Evolutionary conservation across 2,329 filamentous ascomycete genomes (phyloP).

Genomic region (Geosmithia flava): DNA sequence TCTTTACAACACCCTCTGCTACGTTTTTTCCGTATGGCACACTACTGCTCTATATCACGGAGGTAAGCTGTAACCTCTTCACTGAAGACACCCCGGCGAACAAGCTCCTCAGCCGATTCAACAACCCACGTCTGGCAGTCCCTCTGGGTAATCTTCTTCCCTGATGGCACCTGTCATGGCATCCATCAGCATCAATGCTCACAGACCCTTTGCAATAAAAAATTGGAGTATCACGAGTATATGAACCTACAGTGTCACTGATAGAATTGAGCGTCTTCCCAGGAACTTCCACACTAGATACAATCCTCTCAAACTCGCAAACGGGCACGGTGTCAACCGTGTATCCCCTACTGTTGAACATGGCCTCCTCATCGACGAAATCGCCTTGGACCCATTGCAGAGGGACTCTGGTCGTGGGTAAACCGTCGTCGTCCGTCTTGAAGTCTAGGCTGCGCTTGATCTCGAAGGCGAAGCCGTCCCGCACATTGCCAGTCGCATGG

Average conservation of each 20-base stretch:
- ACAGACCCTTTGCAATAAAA: not conserved
- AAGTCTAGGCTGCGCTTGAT: constrained; percentile 15
- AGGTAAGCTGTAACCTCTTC: constrained; percentile 11
- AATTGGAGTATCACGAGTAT: too few species aligned
- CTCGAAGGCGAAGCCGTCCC: constrained; percentile 15
- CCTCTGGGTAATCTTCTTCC: constrained; percentile 12
- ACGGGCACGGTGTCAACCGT: constrained; percentile 10
- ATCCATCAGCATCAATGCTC: not conserved
- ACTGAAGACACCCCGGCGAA: constrained; percentile 13
- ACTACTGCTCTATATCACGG: constrained; percentile 9
- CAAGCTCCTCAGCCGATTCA: constrained; percentile 16
- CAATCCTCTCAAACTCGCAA: constrained; percentile 13
- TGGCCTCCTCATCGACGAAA: constrained; percentile 9
- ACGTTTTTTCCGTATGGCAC: too few species aligned
- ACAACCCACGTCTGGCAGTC: constrained; percentile 23
- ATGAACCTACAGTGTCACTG: not conserved
- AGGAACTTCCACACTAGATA: constrained; percentile 6
- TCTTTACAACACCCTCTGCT: too few species aligned
- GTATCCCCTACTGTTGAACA: constrained; percentile 11
- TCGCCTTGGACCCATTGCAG: constrained; percentile 16
- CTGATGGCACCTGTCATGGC: not conserved
- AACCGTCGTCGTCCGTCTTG: not conserved
- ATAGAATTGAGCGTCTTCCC: constrained; percentile 7
- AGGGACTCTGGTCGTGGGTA: constrained; percentile 10
- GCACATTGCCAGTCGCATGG: constrained; percentile 17